Evolutionary conservation across 1,284 basidiomycete genomes (phyloP), one percentile per base, ranked within the genome.

Genomic region (Ceratobasidium sp.): DNA sequence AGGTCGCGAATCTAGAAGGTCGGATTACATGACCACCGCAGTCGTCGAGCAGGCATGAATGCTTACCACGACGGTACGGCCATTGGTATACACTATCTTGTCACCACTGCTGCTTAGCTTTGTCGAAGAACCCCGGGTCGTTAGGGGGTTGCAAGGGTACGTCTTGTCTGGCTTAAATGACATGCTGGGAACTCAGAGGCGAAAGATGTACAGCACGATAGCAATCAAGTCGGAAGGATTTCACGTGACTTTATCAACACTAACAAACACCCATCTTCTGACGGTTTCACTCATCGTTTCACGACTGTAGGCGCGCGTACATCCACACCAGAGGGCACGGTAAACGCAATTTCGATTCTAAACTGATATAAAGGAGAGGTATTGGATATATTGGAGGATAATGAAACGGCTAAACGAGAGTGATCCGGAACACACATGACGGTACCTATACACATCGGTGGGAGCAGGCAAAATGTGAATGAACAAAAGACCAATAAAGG

Each of bases 11-110:
- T 87, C 90, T 91, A 53, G 0, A 48, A 31, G 24, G 39, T 54
- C 56, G 53, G 37, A 27, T 53, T n/a, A 39, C 46, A 56, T 24
- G 11, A 24, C 37, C 58, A 61, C 58, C 58, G 58, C 56, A 65
- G 51, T 58, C 29, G 39, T 72, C 53, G 34, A 19, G 73, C 22
- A 37, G 16, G 39, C 39, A 65, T 71, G 37, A 61, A 48, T 43
- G 29, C 94, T 79, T 80, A 96, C 94, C 79, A 96, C 90, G 63
- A 98, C 90, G 29, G 89, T 89, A 81, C 92, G 89, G 53, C 94
- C 95, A 80, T 94, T 95, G 1, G 91, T 87, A 80, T 98, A 98
- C 43, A 94, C 87, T 75, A 98, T 84, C 84, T 92, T 95, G 77
- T 93, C 91, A 78, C 94, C 94, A 79, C 87, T 88, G 24, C 92